A percentile compares a stretch with the other conserved stretches of the same genome.
Conservation (phyloP, 2,329 filamentous ascomycete genomes). For the Diplodia corticola region DNA sequence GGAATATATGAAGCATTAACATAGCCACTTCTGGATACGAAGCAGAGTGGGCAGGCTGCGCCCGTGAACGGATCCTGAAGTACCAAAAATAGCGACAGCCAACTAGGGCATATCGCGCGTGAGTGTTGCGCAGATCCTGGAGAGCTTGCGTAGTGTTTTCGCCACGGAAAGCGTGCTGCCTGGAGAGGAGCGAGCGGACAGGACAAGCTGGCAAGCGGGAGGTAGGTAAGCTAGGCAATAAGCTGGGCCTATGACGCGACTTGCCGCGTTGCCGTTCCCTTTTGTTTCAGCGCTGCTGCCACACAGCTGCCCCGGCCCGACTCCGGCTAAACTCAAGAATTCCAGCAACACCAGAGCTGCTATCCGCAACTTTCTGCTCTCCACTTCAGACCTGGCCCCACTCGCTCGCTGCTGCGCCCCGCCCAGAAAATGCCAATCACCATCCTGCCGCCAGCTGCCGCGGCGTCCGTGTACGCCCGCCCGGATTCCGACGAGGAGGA, state of each 20-base stretch:
- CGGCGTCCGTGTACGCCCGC: slow-evolving; percentile 33
- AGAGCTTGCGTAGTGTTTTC: slow-evolving; percentile 6
- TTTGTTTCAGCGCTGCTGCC: background rate
- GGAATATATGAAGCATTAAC: slow-evolving; percentile 9
- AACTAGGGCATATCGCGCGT: background rate
- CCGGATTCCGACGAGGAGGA: slow-evolving; percentile 35
- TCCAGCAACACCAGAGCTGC: slow-evolving; percentile 1
- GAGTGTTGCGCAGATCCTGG: background rate
- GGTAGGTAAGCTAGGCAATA: background rate
- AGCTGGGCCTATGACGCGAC: slow-evolving; percentile 3
- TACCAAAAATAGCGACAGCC: slow-evolving; percentile 1
- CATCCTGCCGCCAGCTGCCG: slow-evolving; percentile 55
- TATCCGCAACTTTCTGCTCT: background rate
- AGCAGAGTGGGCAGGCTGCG: slow-evolving; percentile 6
- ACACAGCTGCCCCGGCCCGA: background rate
- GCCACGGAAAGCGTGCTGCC: slow-evolving; percentile 7
- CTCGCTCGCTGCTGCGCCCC: background rate
- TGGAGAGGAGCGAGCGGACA: slow-evolving; percentile 1
- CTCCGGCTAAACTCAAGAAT: background rate
- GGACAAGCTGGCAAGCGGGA: background rate
- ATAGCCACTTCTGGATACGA: slow-evolving; percentile 18
- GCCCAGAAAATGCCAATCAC: slow-evolving; percentile 56
- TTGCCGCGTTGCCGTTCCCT: background rate
- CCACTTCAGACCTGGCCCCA: background rate
- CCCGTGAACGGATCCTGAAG: background rate